These are phyloP conservation scores for Tetrapisispora phaffii DNA, from an alignment of 805 yeast genomes.

Conservation along the genomic window DNA sequence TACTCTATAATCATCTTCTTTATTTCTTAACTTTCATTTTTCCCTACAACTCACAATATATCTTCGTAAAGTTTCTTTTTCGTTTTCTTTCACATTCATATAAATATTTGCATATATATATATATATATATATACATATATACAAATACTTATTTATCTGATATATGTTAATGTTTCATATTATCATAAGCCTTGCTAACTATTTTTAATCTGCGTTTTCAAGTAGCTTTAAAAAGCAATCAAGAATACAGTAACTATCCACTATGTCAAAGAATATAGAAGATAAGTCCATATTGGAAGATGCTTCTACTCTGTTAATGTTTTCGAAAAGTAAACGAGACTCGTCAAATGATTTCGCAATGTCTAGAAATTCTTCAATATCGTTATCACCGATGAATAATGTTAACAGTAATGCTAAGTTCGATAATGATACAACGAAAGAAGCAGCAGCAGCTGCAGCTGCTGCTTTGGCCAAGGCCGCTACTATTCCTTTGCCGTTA, in stretches of 20 bases:
- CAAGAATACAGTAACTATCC: too few relatives aligned
- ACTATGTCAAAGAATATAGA: not conserved
- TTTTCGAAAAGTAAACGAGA: slow-evolving; percentile 37
- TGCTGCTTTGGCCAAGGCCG: slow-evolving; percentile 76
- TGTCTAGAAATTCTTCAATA: not conserved
- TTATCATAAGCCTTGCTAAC: too few relatives aligned
- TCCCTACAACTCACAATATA: not conserved
- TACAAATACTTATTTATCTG: too few relatives aligned
- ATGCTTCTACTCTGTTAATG: slow-evolving; percentile 53
- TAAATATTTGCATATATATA: too few relatives aligned
- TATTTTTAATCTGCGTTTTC: too few relatives aligned
- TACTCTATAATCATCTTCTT: too few relatives aligned
- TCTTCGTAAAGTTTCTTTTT: not conserved
- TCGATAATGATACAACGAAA: not conserved
- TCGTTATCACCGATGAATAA: not conserved
- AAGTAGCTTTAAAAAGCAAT: too few relatives aligned
- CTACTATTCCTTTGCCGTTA: slow-evolving; percentile 60
- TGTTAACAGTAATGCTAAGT: not conserved
- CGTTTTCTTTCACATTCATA: too few relatives aligned
- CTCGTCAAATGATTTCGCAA: not conserved
- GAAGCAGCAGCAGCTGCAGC: slow-evolving; percentile 46
- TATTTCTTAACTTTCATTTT: not conserved
- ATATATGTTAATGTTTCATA: too few relatives aligned
- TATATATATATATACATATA: too few relatives aligned
- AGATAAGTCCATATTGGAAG: slow-evolving; percentile 36